Percentiles rank a stretch among this genome's conserved stretches.
Evolutionary conservation across 208 protist species (phyloP).

Genomic region (Lotmaria passim): DNA sequence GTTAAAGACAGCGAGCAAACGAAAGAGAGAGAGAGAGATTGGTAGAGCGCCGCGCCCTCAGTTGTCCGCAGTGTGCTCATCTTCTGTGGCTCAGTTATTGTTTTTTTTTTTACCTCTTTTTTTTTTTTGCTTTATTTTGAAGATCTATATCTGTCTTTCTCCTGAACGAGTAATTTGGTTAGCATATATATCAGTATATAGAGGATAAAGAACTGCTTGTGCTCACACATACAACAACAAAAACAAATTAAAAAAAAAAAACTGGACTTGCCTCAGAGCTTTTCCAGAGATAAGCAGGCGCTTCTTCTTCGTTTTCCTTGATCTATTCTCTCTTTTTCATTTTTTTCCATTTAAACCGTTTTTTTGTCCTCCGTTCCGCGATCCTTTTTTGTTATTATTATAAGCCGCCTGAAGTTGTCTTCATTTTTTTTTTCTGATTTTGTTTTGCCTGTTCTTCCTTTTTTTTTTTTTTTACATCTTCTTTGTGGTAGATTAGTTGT

Average conservation of each 20-base stretch:
- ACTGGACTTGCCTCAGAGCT: too few relatives aligned
- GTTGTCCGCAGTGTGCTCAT: too few relatives aligned
- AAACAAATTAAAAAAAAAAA: not conserved
- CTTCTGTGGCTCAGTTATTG: not conserved
- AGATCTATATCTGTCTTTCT: not conserved
- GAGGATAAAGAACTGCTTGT: not conserved
- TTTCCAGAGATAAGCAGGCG: too few relatives aligned
- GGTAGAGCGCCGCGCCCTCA: too few relatives aligned
- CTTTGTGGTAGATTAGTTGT: too few relatives aligned
- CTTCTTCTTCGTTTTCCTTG: too few relatives aligned
- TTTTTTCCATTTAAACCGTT: not conserved
- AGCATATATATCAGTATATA: constrained; percentile 7
- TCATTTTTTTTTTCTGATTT: too few relatives aligned
- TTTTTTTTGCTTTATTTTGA: not conserved
- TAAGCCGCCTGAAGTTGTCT: too few relatives aligned
- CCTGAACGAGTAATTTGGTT: not conserved
- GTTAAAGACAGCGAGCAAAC: too few relatives aligned
- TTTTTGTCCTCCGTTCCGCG: too few relatives aligned
- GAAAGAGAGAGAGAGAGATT: too few relatives aligned
- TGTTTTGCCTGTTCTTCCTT: not conserved
- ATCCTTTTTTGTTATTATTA: not conserved
- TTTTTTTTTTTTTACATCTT: too few relatives aligned
- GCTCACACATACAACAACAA: not conserved
- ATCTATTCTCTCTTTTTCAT: not conserved
- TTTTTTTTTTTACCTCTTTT: constrained; percentile 2